phyloP scores from a whole-genome alignment of 495 filamentous ascomycete species.

The Xylaria sp. region DNA sequence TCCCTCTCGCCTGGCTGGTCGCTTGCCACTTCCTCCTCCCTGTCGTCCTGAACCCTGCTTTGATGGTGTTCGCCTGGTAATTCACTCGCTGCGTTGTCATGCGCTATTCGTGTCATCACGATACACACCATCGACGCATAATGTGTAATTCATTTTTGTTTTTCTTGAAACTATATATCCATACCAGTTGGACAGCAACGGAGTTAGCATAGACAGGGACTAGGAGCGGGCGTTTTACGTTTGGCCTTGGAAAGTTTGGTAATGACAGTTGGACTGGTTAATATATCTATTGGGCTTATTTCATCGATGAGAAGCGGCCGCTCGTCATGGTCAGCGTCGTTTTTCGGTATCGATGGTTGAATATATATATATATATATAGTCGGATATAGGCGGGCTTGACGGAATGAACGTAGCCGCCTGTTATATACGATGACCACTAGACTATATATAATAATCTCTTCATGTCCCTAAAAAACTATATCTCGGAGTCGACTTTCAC shows the following conservation, averaged over 20 bases:
- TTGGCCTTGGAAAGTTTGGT: not conserved
- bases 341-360: not conserved
- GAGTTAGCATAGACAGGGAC: constrained; percentile 19
- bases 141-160: constrained; percentile 21
- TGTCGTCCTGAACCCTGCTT: constrained; percentile 66
- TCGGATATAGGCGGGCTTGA: not conserved
- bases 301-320: not conserved
- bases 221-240: constrained; percentile 1
- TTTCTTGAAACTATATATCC: constrained; percentile 3
- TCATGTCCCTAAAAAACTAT: not conserved
- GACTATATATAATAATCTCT: constrained; percentile 10
- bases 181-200: constrained; percentile 20
- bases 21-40: constrained; percentile 65
- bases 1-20: constrained; percentile 61
- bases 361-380: not conserved
- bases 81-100: not conserved
- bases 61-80: constrained; percentile 73
- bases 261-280: not conserved
- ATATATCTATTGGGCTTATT: not conserved
- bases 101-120: too few species aligned
- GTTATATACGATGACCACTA: constrained; percentile 10
- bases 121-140: not conserved
- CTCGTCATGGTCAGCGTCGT: not conserved
- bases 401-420: not conserved
- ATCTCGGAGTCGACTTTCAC: not conserved